Base-by-base conservation (phyloP, 257 asterid genomes). In the Gentiana dahurica region DNA sequence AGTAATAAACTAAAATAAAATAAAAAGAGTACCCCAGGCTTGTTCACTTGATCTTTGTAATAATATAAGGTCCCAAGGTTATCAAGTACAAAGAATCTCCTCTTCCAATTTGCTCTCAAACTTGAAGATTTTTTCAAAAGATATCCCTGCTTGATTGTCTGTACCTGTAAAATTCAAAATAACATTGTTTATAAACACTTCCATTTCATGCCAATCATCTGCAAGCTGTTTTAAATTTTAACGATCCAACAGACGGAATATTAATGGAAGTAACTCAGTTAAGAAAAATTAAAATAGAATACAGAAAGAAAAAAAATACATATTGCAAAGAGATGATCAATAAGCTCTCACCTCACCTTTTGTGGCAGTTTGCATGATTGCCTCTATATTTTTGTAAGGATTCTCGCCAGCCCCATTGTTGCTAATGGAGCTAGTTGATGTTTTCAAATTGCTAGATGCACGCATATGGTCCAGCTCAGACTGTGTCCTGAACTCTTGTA, bases 91-190 rank as follows among this genome's bases (percentile, higher is more conserved):
- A 91, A 91, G 77, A 87, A 91, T 76, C 97, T 78, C 71, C 98
- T 88, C 75, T 85, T 91, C 98, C 98, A 91, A 70, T 87, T 94
- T 61, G 95, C 94, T 75, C 95, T 81, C 81, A 85, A 80, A 76
- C 92, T 85, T 48, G 95, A 82, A 44, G 97, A 91, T 73, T 85
- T 83, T 75, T 91, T 91, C 58, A 81, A 79, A 66, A 91, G 95
- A 77, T 91, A 91, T 51, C 98, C 98, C 69, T 91, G 97, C 77
- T 85, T 91, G 74, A 91, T 81, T 51, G 95, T 77, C 73, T 81
- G 86, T 67, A 85, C 90, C 97, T 85, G 76, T 51, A 67, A 53
- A 63, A 58, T 68, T 15, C 24, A 15, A 15, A 15, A 15, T 15
- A 15, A 15, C 24, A 15, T 15, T 24, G 24, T 24, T 24, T 24